Evolutionary conservation across 805 yeast genomes (phyloP).

Genomic region (Ogataea nakhonphanomensis): DNA sequence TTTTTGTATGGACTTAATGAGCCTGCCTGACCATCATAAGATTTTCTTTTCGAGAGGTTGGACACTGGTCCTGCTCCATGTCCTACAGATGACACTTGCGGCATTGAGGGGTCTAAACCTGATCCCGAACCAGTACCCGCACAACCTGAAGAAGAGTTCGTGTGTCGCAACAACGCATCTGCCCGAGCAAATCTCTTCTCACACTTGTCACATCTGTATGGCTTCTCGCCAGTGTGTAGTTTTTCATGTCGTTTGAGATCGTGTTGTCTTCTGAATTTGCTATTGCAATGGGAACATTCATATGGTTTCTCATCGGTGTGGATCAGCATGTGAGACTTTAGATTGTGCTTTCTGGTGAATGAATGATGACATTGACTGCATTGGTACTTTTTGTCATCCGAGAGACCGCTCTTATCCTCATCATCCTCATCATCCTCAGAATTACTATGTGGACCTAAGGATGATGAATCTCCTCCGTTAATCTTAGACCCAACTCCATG

Average conservation of each 20-base stretch:
- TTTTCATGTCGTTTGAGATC: slow-evolving; percentile 75
- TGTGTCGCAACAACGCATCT: slow-evolving; percentile 72
- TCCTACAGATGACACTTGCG: neutral
- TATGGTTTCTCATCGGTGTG: slow-evolving; percentile 66
- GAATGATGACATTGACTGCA: slow-evolving; percentile 62
- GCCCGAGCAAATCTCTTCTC: slow-evolving; percentile 65
- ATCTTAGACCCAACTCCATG: slow-evolving; percentile 5
- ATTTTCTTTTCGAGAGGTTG: slow-evolving; percentile 9
- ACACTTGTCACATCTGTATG: slow-evolving; percentile 59
- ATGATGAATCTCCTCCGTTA: slow-evolving; percentile 8
- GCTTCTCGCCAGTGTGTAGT: slow-evolving; percentile 74
- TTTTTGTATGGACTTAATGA: slow-evolving; percentile 8
- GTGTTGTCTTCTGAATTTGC: slow-evolving; percentile 66
- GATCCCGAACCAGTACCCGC: slow-evolving; percentile 9
- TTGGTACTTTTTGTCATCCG: slow-evolving; percentile 36
- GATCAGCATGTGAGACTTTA: slow-evolving; percentile 67
- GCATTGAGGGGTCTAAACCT: slow-evolving; percentile 12
- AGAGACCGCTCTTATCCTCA: slow-evolving; percentile 13
- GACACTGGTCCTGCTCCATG: slow-evolving; percentile 3
- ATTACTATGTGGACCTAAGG: slow-evolving; percentile 10
- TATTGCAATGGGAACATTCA: slow-evolving; percentile 56
- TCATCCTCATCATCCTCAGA: slow-evolving; percentile 17
- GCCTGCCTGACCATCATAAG: slow-evolving; percentile 11
- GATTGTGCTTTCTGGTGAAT: slow-evolving; percentile 70
- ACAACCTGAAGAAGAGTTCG: slow-evolving; percentile 38